Evolutionary conservation across 257 asterid species (phyloP), one percentile per base, ranked within the genome.

Genomic region (Salvia splendens): DNA sequence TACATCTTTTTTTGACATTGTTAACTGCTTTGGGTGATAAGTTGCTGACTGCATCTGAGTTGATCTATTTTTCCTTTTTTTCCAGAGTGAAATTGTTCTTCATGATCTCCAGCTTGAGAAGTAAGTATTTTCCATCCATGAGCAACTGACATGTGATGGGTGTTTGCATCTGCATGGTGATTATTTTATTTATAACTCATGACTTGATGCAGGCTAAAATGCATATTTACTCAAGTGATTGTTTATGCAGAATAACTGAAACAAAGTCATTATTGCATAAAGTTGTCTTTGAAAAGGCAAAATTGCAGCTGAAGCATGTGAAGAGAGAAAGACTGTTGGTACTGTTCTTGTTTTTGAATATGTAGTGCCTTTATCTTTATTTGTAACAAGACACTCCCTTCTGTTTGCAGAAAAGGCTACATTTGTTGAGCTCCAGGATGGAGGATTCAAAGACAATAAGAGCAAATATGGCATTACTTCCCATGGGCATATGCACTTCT

Each of bases 251-350:
- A 80, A 40, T 61, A 49, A 80, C 77, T 70, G 91, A 87, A 82
- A 64, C 80, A 68, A 87, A 77, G 48, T 66, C 78, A 66, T 54
- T 85, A 78, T 54, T 92, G 79, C 83, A 79, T 50, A 83, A 53
- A 66, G 69, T 89, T 79, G 77, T 86, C 74, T 81, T 83, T 40
- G 89, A 80, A 73, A 85, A 80, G 79, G 85, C 93, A 58, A 92
- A 85, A 57, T 77, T 81, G 66, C 94, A 73, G 76, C 85, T 87
- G 87, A 78, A 79, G 81, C 74, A 65, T 78, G 74, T 75, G 10
- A 86, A 81, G 86, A 77, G 67, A 76, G 88, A 82, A 66, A 86
- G 64, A 65, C 72, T 89, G 67, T 85, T 76, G 95, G 98, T 92
- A 89, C 68, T 69, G 69, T 71, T 61, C 51, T 69, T 66, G 68